Conservation (phyloP, 768 basidiomycete species). For the Ramaria sp. region DNA sequence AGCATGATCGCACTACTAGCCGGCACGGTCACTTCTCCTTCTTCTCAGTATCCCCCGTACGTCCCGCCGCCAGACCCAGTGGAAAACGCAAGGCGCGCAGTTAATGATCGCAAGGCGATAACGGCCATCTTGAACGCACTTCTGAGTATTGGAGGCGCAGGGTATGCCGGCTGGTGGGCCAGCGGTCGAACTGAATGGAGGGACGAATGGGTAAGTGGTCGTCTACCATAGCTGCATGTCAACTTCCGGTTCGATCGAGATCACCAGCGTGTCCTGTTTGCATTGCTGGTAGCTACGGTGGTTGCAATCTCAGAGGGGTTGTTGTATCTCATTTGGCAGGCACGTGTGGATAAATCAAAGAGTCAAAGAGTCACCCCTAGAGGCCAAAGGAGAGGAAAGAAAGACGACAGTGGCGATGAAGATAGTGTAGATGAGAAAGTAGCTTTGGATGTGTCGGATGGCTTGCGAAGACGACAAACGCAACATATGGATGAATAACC, state of each 20-base stretch:
- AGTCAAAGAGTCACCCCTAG: background rate
- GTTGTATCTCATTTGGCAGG: conserved; percentile 66
- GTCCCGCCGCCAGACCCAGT: conserved; percentile 31
- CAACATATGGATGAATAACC: background rate
- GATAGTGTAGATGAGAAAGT: background rate
- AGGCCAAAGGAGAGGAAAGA: background rate
- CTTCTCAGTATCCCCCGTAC: conserved; percentile 52
- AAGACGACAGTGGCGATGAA: background rate
- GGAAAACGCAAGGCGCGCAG: conserved; percentile 28
- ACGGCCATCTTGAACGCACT: conserved; percentile 61
- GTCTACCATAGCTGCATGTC: background rate
- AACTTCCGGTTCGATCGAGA: background rate
- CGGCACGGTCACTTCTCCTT: conserved; percentile 68
- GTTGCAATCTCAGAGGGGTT: conserved; percentile 62
- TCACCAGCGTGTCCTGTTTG: conserved; percentile 41
- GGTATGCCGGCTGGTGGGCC: conserved; percentile 64
- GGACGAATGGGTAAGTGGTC: conserved; percentile 59
- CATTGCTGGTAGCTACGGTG: conserved; percentile 47
- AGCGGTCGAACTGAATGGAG: conserved; percentile 52
- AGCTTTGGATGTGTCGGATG: background rate
- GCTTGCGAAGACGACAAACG: background rate
- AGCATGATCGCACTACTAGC: conserved; percentile 68
- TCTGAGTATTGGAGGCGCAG: conserved; percentile 56
- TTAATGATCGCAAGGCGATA: conserved; percentile 53
- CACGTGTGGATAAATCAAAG: conserved; percentile 22